Evolutionary conservation across 202 grass and related monocot species (phyloP).

Genomic region (Setaria viridis): DNA sequence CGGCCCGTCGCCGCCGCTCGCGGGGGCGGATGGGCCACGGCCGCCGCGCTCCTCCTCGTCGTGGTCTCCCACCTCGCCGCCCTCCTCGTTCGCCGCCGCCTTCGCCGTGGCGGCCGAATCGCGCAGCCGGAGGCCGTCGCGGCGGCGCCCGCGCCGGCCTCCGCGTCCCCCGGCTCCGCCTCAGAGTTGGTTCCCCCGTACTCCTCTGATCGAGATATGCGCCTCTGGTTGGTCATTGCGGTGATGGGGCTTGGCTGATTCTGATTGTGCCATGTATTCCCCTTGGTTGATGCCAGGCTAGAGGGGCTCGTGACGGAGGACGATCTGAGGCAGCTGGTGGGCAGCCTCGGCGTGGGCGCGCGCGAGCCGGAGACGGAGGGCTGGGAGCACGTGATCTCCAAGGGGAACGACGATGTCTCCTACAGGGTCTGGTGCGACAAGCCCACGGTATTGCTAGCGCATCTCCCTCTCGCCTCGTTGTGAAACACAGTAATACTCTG

Average conservation of each 20-base stretch:
- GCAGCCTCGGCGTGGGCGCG: constrained; percentile 41
- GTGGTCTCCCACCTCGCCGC: constrained; percentile 44
- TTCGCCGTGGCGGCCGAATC: constrained; percentile 4
- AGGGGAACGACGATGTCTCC: constrained; percentile 64
- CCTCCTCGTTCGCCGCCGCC: constrained; percentile 45
- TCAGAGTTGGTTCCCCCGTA: constrained; percentile 23
- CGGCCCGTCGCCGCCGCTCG: constrained; percentile 13
- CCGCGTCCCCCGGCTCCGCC: not conserved
- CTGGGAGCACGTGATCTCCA: constrained; percentile 74
- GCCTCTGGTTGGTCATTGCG: constrained; percentile 1
- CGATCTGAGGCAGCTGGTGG: constrained; percentile 75
- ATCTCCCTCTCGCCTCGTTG: not conserved
- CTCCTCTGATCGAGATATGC: not conserved
- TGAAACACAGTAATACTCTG: not conserved
- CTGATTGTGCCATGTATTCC: not conserved
- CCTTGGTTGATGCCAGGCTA: constrained; percentile 49
- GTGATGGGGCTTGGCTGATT: not conserved
- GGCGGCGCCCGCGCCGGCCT: not conserved
- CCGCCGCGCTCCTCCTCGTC: constrained; percentile 59
- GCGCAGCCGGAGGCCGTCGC: not conserved
- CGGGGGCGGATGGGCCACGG: constrained; percentile 64
- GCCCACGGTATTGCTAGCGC: constrained; percentile 49
- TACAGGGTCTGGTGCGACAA: constrained; percentile 80
- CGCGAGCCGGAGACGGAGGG: constrained; percentile 55
- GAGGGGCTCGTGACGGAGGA: constrained; percentile 63